Evolutionary conservation across 1,284 basidiomycete genomes (phyloP).

Genomic region (Fomitopsis betulina): DNA sequence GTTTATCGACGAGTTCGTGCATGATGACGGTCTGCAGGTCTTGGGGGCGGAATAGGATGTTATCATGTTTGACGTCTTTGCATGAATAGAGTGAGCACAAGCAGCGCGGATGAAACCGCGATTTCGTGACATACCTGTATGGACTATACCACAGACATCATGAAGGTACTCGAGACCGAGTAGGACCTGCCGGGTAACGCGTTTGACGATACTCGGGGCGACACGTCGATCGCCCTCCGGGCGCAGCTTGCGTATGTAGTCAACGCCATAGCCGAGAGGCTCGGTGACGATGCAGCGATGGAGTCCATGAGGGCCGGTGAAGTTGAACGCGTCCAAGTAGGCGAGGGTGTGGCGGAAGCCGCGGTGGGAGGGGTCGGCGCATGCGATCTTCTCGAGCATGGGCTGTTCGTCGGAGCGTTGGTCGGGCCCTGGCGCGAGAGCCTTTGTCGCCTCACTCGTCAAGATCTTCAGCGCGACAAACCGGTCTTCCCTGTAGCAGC

Average conservation of each 20-base stretch:
- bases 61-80: slow-evolving; percentile 42
- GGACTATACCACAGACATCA: slow-evolving; percentile 37
- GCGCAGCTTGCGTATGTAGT: slow-evolving; percentile 27
- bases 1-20: slow-evolving; percentile 10
- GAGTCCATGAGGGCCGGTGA: slow-evolving; percentile 23
- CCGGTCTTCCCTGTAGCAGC: slow-evolving; percentile 29
- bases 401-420: slow-evolving; percentile 20
- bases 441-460: slow-evolving; percentile 36
- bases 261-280: slow-evolving; percentile 38
- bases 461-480: slow-evolving; percentile 46
- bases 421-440: slow-evolving; percentile 33
- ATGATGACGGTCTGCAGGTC: slow-evolving; percentile 9
- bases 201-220: slow-evolving; percentile 39
- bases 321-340: slow-evolving; percentile 9
- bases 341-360: slow-evolving; percentile 5
- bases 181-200: slow-evolving; percentile 41
- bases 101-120: neutral
- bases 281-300: slow-evolving; percentile 48
- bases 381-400: slow-evolving; percentile 8
- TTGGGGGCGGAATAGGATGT: slow-evolving; percentile 33
- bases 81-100: neutral
- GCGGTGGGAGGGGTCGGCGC: slow-evolving; percentile 6
- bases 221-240: slow-evolving; percentile 23
- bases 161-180: slow-evolving; percentile 46
- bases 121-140: slow-evolving; percentile 13